Evolutionary conservation across 2,329 filamentous ascomycete species (phyloP).

Genomic region (Dactylellina sp.): DNA sequence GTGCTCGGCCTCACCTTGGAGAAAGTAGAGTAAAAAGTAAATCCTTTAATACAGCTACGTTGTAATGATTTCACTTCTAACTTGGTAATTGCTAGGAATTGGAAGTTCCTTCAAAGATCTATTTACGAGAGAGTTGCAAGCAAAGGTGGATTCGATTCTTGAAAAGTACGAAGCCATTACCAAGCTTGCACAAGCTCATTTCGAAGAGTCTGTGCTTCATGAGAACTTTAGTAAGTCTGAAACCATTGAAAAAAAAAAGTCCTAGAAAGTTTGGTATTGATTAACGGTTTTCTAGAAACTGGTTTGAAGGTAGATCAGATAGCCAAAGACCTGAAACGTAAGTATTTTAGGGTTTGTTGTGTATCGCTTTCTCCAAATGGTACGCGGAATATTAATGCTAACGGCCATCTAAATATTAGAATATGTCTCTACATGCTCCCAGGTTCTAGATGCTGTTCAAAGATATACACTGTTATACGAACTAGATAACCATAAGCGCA

Average conservation of each 20-base stretch:
- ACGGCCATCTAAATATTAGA: slow-evolving; percentile 2
- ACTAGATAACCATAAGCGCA: slow-evolving; percentile 17
- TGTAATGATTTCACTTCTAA: background rate
- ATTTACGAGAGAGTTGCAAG: slow-evolving; percentile 30
- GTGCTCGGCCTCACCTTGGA: slow-evolving; percentile 31
- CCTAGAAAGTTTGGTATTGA: background rate
- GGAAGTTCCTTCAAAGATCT: slow-evolving; percentile 30
- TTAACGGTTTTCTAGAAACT: slow-evolving; percentile 6
- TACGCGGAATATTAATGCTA: background rate
- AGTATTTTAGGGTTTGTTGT: too few species aligned
- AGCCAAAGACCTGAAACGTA: slow-evolving; percentile 11
- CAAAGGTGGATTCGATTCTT: slow-evolving; percentile 25
- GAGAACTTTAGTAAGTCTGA: slow-evolving; percentile 21
- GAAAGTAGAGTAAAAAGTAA: slow-evolving; percentile 25
- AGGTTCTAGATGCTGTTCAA: slow-evolving; percentile 26
- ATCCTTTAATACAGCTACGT: background rate
- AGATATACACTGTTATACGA: slow-evolving; percentile 18
- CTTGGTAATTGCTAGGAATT: slow-evolving; percentile 9
- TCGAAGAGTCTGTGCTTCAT: slow-evolving; percentile 36
- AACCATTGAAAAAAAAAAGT: background rate
- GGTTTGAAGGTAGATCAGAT: slow-evolving; percentile 28
- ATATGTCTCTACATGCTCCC: slow-evolving; percentile 9
- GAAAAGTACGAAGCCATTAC: slow-evolving; percentile 25
- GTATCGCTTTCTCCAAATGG: background rate
- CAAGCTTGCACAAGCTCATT: slow-evolving; percentile 28